Percentiles rank a stretch among this genome's conserved stretches.
These are phyloP conservation scores for Plenodomus tracheiphilus DNA, from an alignment of 2,329 filamentous ascomycete genomes.

Conservation along the genomic window DNA sequence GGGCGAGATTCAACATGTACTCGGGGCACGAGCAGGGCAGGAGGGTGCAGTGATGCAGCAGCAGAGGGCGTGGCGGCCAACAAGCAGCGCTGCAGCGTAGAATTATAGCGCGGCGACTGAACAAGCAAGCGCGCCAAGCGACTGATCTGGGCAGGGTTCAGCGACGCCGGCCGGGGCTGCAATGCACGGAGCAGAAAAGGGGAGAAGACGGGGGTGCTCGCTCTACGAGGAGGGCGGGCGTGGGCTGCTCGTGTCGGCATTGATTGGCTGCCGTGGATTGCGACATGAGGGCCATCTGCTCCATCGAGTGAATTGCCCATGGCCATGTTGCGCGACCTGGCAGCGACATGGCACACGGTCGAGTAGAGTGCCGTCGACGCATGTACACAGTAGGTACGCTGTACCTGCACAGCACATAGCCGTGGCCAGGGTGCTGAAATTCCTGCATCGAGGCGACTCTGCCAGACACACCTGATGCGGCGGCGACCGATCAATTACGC, in stretches of 20 bases:
- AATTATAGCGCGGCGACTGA: constrained; percentile 26
- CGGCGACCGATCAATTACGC: too few species aligned
- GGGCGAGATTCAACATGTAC: constrained; percentile 46
- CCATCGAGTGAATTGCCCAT: too few species aligned
- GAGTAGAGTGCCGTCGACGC: too few species aligned
- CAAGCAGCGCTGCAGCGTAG: constrained; percentile 22
- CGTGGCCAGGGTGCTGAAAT: neutral
- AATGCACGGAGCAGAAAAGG: constrained; percentile 12
- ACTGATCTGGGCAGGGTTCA: constrained; percentile 7
- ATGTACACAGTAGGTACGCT: neutral
- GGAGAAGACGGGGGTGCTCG: constrained; percentile 32
- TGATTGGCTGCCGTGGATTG: constrained; percentile 23
- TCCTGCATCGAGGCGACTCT: too few species aligned
- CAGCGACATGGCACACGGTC: too few species aligned
- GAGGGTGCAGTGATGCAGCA: constrained; percentile 20
- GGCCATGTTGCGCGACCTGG: too few species aligned
- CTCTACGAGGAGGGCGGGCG: neutral
- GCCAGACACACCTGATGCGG: too few species aligned
- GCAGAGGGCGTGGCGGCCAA: constrained; percentile 10
- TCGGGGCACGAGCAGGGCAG: constrained; percentile 21
- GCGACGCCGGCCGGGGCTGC: constrained; percentile 1
- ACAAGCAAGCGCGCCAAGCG: constrained; percentile 34
- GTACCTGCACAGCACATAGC: neutral
- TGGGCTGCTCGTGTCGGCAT: constrained; percentile 20
- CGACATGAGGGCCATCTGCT: too few species aligned